Evolutionary conservation across 2,329 filamentous ascomycete genomes (phyloP), one percentile per base, ranked within the genome.

Genomic region (Fusarium marasasianum): DNA sequence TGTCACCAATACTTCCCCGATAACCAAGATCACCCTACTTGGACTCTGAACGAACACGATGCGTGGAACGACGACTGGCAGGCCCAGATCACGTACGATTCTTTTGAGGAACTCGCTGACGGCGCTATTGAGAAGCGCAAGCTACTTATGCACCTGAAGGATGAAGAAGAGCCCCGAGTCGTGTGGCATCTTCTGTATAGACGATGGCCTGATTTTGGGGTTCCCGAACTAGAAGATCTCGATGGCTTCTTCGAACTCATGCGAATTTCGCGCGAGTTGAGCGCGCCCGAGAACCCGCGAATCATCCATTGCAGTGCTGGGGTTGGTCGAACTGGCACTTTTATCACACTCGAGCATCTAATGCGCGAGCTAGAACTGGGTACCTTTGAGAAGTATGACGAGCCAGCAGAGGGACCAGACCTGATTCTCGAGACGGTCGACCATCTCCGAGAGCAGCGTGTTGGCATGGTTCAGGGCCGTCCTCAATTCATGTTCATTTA

Each of bases 381-480:
- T 56, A 87, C 91, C 29, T 83, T 97, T 56, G 85, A 89, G 71
- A 80, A 84, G 31, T 84, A 83, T 67, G 83, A 86, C 61, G 76
- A 78, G 22, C 70, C 76, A 18, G 56, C 57, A n/a, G 73, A 80
- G 54, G 74, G 74, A 18, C 73, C 73, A 1, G 95, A 98, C 78
- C 89, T 92, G 6, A 88, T 99, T 45, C 93, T 91, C 74, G 88
- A 93, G 24, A 93, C 93, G 0, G 95, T 99, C 61, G 92, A 97
- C 77, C 84, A 86, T 69, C 87, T 99, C 63, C 90, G 96, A 50
- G 90, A 96, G 81, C 96, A 99, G 85, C 90, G 96, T 24, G 93
- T 94, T 85, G 94, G 92, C 83, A 99, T 99, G 96, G 96, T 99
- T 10, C 96, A 98, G 83, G 92, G 93, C 51, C 93, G 96, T 77